A percentile compares a stretch with the other conserved stretches of the same genome.
Conservation (phyloP, 2,329 filamentous ascomycete genomes). For the Pseudocercospora fuligena region DNA sequence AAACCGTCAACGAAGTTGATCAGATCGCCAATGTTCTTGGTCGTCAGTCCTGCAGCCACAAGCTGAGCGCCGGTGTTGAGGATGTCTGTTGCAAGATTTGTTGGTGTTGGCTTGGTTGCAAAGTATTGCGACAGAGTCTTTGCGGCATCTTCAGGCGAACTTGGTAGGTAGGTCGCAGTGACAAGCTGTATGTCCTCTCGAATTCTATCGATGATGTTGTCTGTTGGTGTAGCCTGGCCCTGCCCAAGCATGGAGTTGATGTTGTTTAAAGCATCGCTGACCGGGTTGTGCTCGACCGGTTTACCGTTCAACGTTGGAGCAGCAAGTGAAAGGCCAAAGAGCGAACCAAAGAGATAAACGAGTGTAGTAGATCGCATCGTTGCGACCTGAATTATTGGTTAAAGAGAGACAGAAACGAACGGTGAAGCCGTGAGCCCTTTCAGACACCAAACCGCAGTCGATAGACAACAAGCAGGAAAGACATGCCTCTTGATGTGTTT, state of each 20-base stretch:
- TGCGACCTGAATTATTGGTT: neutral
- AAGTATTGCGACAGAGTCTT: slow-evolving; percentile 33
- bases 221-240: neutral
- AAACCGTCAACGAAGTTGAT: slow-evolving; percentile 30
- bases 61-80: slow-evolving; percentile 34
- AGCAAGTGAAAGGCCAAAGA: slow-evolving; percentile 12
- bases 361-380: slow-evolving; percentile 9
- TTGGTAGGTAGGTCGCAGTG: slow-evolving; percentile 13
- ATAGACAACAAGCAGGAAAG: neutral
- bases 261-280: slow-evolving; percentile 12
- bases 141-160: slow-evolving; percentile 2
- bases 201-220: slow-evolving; percentile 14
- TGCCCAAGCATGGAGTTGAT: neutral
- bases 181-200: slow-evolving; percentile 18
- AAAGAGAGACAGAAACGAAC: slow-evolving; percentile 7
- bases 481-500: neutral
- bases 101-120: slow-evolving; percentile 19
- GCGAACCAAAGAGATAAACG: slow-evolving; percentile 9
- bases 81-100: slow-evolving; percentile 25
- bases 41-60: slow-evolving; percentile 37
- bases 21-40: slow-evolving; percentile 30
- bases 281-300: slow-evolving; percentile 5
- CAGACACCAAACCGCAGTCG: neutral
- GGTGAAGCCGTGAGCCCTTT: neutral
- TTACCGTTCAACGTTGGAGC: slow-evolving; percentile 13